A percentile compares a stretch with the other conserved stretches of the same genome.
Conservation (phyloP, 2,329 filamentous ascomycete species). For the Cadophora sp. region DNA sequence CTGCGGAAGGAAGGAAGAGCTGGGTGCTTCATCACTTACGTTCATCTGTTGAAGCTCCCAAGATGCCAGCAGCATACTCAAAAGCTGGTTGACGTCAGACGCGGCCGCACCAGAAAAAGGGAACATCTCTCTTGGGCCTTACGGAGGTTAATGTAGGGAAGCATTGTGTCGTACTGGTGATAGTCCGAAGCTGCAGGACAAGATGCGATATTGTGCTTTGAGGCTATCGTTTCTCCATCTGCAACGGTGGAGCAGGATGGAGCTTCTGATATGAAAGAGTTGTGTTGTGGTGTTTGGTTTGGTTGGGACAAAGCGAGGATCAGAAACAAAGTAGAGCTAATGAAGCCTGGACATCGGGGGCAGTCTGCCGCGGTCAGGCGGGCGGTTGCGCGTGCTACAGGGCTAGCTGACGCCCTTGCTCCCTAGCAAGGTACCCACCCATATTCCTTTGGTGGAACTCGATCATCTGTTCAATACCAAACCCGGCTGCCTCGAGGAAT, state of each 20-base stretch:
- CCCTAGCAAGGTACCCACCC: constrained; percentile 5
- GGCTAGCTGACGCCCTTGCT: constrained; percentile 5
- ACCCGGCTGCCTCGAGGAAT: not conserved
- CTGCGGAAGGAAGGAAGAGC: not conserved
- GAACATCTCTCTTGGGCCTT: constrained; percentile 39
- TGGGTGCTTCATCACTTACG: constrained; percentile 49
- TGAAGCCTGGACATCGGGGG: not conserved
- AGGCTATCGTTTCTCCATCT: constrained; percentile 37
- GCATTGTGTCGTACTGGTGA: constrained; percentile 51
- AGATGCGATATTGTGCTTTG: constrained; percentile 4
- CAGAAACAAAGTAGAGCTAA: not conserved
- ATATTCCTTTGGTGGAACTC: not conserved
- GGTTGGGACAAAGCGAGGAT: constrained; percentile 3
- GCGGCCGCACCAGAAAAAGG: constrained; percentile 21
- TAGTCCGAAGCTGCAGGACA: constrained; percentile 5
- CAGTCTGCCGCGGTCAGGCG: constrained; percentile 9
- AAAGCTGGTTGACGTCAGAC: constrained; percentile 59
- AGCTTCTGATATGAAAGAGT: not conserved
- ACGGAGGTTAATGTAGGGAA: constrained; percentile 70
- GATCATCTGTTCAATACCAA: constrained; percentile 9
- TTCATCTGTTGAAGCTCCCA: constrained; percentile 71
- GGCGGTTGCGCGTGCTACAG: constrained; percentile 5
- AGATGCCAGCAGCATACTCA: constrained; percentile 58
- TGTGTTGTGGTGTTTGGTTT: not conserved
- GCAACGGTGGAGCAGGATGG: not conserved